Evolutionary conservation across 2,329 filamentous ascomycete species (phyloP).

Genomic region (Monilinia polystroma): DNA sequence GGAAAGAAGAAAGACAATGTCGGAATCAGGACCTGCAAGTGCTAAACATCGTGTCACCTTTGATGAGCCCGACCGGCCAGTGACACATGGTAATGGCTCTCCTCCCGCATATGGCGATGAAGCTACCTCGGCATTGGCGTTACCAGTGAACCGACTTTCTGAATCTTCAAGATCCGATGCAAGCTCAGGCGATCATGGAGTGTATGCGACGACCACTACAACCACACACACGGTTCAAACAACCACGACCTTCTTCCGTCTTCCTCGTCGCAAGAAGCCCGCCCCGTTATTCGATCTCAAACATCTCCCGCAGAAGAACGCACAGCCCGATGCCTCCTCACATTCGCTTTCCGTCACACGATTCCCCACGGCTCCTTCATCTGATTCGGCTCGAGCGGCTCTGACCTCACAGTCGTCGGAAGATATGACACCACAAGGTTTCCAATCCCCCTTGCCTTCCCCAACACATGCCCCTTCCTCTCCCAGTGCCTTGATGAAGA

Average conservation of each 20-base stretch:
- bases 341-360: conserved; percentile 43
- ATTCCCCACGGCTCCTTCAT: conserved; percentile 47
- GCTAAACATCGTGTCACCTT: conserved; percentile 53
- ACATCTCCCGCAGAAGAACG: conserved; percentile 78
- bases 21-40: conserved; percentile 39
- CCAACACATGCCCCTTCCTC: conserved; percentile 25
- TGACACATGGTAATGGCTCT: conserved; percentile 42
- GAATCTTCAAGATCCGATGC: conserved; percentile 90
- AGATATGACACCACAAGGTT: conserved; percentile 29
- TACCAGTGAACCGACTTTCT: conserved; percentile 66
- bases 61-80: conserved; percentile 58
- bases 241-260: conserved; percentile 74
- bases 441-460: conserved; percentile 37
- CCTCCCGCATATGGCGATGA: conserved; percentile 63
- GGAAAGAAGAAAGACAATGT: conserved; percentile 46
- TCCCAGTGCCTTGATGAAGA: conserved; percentile 32
- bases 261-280: conserved; percentile 73
- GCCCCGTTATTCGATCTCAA: conserved; percentile 83
- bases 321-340: conserved; percentile 39
- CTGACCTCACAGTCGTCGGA: conserved; percentile 39
- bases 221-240: conserved; percentile 63
- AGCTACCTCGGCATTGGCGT: conserved; percentile 58
- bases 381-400: conserved; percentile 41
- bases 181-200: conserved; percentile 67
- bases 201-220: conserved; percentile 57